A percentile compares a stretch with the other conserved stretches of the same genome.
These are phyloP conservation scores for Aristolochia fimbriata DNA, from an alignment of 164 flowering plant genomes.

Conservation along the genomic window DNA sequence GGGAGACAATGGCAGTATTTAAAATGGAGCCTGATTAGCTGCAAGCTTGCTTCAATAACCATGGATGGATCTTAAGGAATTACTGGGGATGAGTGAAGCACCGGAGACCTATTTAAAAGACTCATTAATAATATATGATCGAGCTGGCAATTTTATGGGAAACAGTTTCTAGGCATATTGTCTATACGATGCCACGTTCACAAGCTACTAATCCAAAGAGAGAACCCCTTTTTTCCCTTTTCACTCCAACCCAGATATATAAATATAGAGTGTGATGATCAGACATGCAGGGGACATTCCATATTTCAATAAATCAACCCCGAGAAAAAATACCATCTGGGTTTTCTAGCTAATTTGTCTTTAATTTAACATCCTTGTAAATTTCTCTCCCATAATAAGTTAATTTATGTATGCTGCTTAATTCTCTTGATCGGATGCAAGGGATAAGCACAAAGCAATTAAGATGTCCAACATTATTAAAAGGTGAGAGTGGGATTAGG, in stretches of 20 bases:
- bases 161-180: background rate
- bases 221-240: background rate
- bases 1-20: background rate
- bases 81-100: slow-evolving; percentile 4
- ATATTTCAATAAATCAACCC: background rate
- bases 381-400: no score
- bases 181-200: slow-evolving; percentile 1
- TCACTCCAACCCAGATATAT: background rate
- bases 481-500: no score
- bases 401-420: no score
- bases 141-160: slow-evolving; percentile 2
- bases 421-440: no score
- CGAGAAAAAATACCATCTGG: background rate
- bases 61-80: slow-evolving; percentile 7
- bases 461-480: no score
- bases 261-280: background rate
- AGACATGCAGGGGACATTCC: background rate
- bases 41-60: slow-evolving; percentile 2
- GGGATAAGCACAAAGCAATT: no score
- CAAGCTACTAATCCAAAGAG: background rate
- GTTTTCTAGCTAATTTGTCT: background rate
- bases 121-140: background rate
- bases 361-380: background rate
- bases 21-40: slow-evolving; percentile 3
- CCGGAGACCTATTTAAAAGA: background rate